A percentile compares a stretch with the other conserved stretches of the same genome.
Evolutionary conservation across 2,329 filamentous ascomycete genomes (phyloP).

Genomic region (Phaeosphaeriaceae sp.): DNA sequence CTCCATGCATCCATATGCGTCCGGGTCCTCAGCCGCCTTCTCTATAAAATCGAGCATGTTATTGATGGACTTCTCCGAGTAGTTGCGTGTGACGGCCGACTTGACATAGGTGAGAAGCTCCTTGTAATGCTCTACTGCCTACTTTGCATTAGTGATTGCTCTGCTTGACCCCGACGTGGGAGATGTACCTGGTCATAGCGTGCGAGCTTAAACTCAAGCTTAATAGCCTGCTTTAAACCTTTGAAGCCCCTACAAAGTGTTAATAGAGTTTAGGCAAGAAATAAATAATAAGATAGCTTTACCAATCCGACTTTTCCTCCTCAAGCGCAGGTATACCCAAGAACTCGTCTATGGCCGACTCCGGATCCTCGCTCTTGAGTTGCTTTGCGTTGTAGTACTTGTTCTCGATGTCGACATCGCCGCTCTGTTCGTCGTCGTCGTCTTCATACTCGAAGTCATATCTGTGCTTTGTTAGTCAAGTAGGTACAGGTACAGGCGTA

Average conservation of each 20-base stretch:
- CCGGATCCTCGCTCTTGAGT: slow-evolving; percentile 83
- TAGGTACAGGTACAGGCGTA: neutral
- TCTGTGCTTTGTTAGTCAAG: slow-evolving; percentile 53
- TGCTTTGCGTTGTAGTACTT: slow-evolving; percentile 99
- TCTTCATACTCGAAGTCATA: slow-evolving; percentile 99
- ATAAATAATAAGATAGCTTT: slow-evolving; percentile 10
- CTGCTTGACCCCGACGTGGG: neutral
- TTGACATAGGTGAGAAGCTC: slow-evolving; percentile 98
- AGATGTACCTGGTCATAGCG: slow-evolving; percentile 75
- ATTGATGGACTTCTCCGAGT: slow-evolving; percentile 99
- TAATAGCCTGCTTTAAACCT: slow-evolving; percentile 96
- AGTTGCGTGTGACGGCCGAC: slow-evolving; percentile 94
- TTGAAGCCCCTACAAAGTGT: slow-evolving; percentile 76
- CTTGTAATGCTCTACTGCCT: slow-evolving; percentile 91
- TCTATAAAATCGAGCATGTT: slow-evolving; percentile 99
- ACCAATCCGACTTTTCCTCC: slow-evolving; percentile 93
- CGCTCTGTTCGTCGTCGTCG: slow-evolving; percentile 85
- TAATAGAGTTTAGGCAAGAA: slow-evolving; percentile 14
- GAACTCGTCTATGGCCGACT: slow-evolving; percentile 91
- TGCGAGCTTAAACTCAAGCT: slow-evolving; percentile 92
- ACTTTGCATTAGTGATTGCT: slow-evolving; percentile 26
- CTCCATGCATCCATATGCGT: slow-evolving; percentile 83
- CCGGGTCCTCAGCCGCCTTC: slow-evolving; percentile 77
- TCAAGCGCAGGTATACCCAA: slow-evolving; percentile 85
- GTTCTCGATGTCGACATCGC: slow-evolving; percentile 95